Base-by-base conservation (phyloP, 371 early-diverging fungal genomes). In the Lichtheimia corymbifera region DNA sequence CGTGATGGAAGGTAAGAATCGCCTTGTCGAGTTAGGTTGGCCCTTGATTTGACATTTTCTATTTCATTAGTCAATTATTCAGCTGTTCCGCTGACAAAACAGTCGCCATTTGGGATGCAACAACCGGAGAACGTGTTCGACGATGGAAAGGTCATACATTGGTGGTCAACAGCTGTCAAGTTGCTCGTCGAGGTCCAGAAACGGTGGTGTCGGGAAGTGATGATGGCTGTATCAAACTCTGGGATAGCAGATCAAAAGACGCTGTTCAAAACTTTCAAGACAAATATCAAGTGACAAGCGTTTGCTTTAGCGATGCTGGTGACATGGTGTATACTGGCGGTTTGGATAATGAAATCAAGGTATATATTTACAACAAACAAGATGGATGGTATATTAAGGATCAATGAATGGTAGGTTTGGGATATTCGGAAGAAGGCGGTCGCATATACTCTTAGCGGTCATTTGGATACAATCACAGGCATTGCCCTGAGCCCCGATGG, bases 381-480 rank as follows among this genome's bases (percentile, higher is more conserved):
- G 17, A 20, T 41, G 35, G 35, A 55, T 42, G 43, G 11, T 5
- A 17, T n/a, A 35, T 30, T 22, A 43, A 14, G 53, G 20, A 42
- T 52, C 12, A 61, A 35, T 43, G 41, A 15, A 40, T 11, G 18
- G 18, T 20, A 83, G 83, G 87, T 85, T 3, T 97, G 93, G 93
- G 97, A 98, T 81, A 62, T 96, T 43, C 88, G 97, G 28, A 91
- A 88, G 53, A 83, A 86, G 41, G 76, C 70, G 12, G 68, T 87
- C 9, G 71, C 77, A 5, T 93, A 92, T 67, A 72, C 85, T 1
- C 68, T 97, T 52, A 67, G 72, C 15, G 97, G 97, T 2, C 98
- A 98, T 63, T 68, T 84, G 50, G 97, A 96, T 76, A 94, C 95
- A 1, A 80, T 98, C 52, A 83, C 94, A n/a, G 97, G 98, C 1